Evolutionary conservation across 768 basidiomycete genomes (phyloP).

Genomic region (Mycena galericulata): DNA sequence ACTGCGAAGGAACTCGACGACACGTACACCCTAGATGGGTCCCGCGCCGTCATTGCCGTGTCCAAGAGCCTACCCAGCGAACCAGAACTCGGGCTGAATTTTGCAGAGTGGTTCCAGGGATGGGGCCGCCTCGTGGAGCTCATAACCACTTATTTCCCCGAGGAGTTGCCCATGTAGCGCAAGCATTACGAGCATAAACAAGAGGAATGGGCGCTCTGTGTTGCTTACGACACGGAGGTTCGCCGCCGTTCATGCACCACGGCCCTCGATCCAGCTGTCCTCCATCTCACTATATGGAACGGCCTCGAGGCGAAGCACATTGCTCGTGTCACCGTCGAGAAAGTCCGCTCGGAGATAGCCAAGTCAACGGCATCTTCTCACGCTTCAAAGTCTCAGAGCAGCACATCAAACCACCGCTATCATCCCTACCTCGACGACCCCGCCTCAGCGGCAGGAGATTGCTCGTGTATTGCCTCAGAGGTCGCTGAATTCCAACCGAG

Average conservation of each 20-base stretch:
- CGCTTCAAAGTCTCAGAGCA: no score
- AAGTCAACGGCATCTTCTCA: neutral
- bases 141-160: constrained; percentile 20
- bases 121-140: constrained; percentile 34
- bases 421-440: no score
- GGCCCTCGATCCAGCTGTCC: constrained; percentile 12
- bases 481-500: no score
- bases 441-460: no score
- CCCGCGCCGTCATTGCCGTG: constrained; percentile 11
- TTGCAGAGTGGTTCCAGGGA: constrained; percentile 39
- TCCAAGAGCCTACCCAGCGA: constrained; percentile 13
- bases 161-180: constrained; percentile 23
- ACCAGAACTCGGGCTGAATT: constrained; percentile 30
- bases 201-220: constrained; percentile 29
- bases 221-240: constrained; percentile 32
- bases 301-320: constrained; percentile 9
- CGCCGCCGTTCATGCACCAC: constrained; percentile 6
- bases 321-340: neutral
- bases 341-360: neutral
- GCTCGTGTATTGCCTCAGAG: no score
- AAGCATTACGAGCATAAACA: constrained; percentile 27
- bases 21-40: neutral
- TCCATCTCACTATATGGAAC: constrained; percentile 30
- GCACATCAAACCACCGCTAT: no score
- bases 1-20: neutral